Conservation (phyloP, 2,329 filamentous ascomycete species). For the Tolypocladium album region DNA sequence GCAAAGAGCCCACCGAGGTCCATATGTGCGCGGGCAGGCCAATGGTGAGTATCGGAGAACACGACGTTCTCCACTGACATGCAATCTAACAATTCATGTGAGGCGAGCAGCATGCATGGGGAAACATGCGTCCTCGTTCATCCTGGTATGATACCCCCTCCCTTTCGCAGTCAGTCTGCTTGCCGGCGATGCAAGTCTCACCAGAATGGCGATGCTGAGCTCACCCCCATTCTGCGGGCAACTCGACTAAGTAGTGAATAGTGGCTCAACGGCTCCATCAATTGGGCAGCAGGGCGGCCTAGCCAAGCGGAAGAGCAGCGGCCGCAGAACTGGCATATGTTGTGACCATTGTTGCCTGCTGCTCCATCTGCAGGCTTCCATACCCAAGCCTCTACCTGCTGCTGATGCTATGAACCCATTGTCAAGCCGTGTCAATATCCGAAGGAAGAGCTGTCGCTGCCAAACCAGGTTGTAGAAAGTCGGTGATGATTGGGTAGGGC, state of each 20-base stretch:
- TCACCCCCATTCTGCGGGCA: background rate
- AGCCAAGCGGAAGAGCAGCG: slow-evolving; percentile 1
- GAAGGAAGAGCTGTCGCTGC: background rate
- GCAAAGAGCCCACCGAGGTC: background rate
- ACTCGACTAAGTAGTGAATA: background rate
- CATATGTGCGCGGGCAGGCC: background rate
- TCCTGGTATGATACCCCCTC: background rate
- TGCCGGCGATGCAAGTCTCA: background rate
- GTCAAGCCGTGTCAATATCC: background rate
- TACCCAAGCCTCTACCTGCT: background rate
- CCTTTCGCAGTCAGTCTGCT: background rate
- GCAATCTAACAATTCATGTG: slow-evolving; percentile 18
- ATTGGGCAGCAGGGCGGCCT: background rate
- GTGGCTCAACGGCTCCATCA: background rate
- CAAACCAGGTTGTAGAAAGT: background rate
- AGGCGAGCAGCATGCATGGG: slow-evolving; percentile 20
- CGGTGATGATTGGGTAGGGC: background rate
- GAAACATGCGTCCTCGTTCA: slow-evolving; percentile 7
- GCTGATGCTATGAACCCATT: background rate
- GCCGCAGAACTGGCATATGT: slow-evolving; percentile 5
- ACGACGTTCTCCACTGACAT: background rate
- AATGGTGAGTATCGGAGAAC: background rate
- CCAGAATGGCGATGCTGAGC: background rate
- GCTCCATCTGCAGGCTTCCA: slow-evolving; percentile 7
- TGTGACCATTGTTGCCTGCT: slow-evolving; percentile 9